These are phyloP conservation scores for Canavalia gladiata DNA, from an alignment of 306 rosid species.

Conservation along the genomic window DNA sequence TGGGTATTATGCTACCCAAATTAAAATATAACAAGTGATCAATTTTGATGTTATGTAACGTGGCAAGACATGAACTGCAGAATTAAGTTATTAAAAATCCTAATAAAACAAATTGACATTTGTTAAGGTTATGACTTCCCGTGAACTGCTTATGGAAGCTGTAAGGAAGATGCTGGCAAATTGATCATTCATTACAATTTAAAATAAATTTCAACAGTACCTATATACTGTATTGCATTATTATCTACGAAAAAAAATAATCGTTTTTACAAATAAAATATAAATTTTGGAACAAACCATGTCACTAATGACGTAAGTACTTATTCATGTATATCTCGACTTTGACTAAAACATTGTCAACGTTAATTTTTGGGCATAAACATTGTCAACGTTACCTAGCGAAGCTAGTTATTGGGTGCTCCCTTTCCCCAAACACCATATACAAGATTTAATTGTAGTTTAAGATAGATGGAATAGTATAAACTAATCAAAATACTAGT, in stretches of 20 bases:
- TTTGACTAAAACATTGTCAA: conserved; percentile 14
- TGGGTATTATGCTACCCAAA: neutral
- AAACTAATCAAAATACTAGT: neutral
- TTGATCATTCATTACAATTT: neutral
- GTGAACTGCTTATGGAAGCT: conserved; percentile 24
- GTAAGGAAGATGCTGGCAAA: conserved; percentile 26
- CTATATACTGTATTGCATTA: neutral
- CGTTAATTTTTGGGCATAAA: neutral
- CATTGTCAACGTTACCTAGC: conserved; percentile 5
- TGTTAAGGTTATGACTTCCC: neutral
- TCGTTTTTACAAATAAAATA: neutral
- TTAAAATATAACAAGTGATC: neutral
- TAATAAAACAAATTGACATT: conserved; percentile 1
- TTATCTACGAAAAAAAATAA: neutral
- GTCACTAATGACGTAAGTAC: conserved; percentile 4
- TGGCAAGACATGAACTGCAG: conserved; percentile 9
- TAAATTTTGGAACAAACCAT: neutral
- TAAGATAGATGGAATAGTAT: neutral
- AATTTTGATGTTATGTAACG: conserved; percentile 4
- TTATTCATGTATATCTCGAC: neutral
- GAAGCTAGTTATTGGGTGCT: neutral
- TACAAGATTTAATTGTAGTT: neutral
- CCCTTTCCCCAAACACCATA: neutral
- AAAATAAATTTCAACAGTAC: neutral
- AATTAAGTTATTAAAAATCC: neutral